Conservation (phyloP, 192 early-diverging fungal species). For the Backusella luteola region DNA sequence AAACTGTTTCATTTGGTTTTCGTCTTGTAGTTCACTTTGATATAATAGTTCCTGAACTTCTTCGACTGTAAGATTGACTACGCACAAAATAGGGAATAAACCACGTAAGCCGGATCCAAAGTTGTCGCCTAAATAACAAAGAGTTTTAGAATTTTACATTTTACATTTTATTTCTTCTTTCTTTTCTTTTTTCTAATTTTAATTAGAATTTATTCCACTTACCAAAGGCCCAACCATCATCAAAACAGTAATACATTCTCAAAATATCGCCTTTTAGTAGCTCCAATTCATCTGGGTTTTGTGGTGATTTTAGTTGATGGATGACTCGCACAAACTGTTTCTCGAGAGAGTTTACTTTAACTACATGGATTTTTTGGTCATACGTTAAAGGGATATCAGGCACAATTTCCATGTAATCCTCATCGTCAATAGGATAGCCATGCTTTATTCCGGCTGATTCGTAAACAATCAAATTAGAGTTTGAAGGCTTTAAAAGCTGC, state of each 20-base stretch:
- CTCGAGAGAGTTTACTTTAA: conserved; percentile 5
- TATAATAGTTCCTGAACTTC: conserved; percentile 15
- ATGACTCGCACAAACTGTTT: conserved; percentile 10
- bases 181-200: background rate
- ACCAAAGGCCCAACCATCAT: conserved; percentile 35
- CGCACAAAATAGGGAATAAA: conserved; percentile 26
- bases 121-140: conserved; percentile 17
- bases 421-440: background rate
- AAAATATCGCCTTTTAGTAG: conserved; percentile 24
- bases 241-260: conserved; percentile 25
- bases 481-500: background rate
- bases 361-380: background rate
- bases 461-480: background rate
- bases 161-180: background rate
- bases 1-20: background rate
- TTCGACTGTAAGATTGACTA: conserved; percentile 10
- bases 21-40: background rate
- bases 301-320: conserved; percentile 7
- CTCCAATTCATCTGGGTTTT: conserved; percentile 22
- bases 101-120: conserved; percentile 23
- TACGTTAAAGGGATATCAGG: background rate
- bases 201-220: background rate
- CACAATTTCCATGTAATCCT: background rate
- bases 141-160: background rate
- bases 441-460: background rate